Percentiles rank a stretch among this genome's conserved stretches.
Conservation (phyloP, 2,329 filamentous ascomycete species). For the Conoideocrella luteorostrata region DNA sequence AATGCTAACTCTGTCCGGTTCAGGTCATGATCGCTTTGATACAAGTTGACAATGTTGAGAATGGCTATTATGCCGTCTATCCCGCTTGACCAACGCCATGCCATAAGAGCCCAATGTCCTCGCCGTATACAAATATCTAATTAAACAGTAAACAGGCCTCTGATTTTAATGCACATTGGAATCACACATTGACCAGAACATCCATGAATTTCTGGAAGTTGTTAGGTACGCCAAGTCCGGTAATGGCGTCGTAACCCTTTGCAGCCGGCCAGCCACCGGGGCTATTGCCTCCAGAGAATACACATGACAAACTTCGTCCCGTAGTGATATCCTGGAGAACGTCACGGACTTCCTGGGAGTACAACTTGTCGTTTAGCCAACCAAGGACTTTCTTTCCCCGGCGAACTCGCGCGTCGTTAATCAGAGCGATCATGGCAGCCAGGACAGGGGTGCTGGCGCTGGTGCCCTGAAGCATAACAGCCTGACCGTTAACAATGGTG, state of each 20-base stretch:
- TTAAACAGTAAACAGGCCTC: too few species aligned
- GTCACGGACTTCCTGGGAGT: conserved; percentile 29
- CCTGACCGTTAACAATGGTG: conserved; percentile 24
- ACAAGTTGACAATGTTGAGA: too few species aligned
- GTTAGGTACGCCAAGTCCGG: conserved; percentile 41
- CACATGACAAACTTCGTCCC: conserved; percentile 35
- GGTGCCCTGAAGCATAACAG: conserved; percentile 32
- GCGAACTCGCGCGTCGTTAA: conserved; percentile 47
- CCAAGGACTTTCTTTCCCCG: conserved; percentile 43
- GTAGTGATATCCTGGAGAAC: conserved; percentile 35
- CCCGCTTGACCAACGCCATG: too few species aligned
- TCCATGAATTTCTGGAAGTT: conserved; percentile 33
- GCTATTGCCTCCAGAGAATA: conserved; percentile 23
- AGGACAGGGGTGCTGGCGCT: conserved; percentile 49
- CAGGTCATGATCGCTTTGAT: too few species aligned
- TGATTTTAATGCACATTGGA: too few species aligned
- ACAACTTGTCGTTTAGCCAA: conserved; percentile 46
- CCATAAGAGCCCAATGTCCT: too few species aligned
- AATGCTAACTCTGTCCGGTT: too few species aligned
- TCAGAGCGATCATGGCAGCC: conserved; percentile 46
- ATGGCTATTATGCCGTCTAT: too few species aligned
- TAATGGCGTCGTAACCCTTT: conserved; percentile 41
- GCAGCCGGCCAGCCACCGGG: conserved; percentile 38
- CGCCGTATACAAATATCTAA: too few species aligned
- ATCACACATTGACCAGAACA: conserved; percentile 22